Evolutionary conservation across 2,329 filamentous ascomycete species (phyloP).

Genomic region (Annulohypoxylon truncatum): DNA sequence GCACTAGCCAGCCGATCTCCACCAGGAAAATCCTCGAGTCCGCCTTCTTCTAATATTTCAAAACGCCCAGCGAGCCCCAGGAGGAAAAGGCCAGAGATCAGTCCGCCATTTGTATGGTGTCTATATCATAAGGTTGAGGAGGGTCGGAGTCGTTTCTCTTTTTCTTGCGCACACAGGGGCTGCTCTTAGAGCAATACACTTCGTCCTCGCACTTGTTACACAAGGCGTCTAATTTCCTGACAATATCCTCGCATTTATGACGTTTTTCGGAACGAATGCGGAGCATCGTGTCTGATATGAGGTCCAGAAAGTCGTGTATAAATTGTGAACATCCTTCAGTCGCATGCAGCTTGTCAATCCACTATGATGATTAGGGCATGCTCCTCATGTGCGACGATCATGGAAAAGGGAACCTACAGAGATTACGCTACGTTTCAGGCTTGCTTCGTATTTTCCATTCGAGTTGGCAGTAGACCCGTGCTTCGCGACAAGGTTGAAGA

Average conservation of each 20-base stretch:
- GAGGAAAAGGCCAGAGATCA: too few species aligned
- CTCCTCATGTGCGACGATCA: background rate
- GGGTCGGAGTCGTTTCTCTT: slow-evolving; percentile 6
- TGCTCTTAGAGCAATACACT: background rate
- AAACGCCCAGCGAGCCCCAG: too few species aligned
- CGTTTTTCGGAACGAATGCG: slow-evolving; percentile 9
- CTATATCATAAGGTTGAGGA: background rate
- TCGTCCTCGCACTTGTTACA: background rate
- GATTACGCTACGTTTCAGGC: slow-evolving; percentile 1
- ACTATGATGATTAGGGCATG: background rate
- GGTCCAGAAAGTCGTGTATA: slow-evolving; percentile 24
- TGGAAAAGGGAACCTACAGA: background rate
- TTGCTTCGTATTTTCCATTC: background rate
- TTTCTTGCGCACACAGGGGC: background rate
- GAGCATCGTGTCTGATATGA: slow-evolving; percentile 22
- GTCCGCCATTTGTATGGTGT: background rate
- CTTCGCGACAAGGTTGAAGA: background rate
- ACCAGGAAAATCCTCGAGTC: too few species aligned
- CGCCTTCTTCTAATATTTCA: too few species aligned
- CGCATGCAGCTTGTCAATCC: slow-evolving; percentile 19
- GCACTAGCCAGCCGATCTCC: too few species aligned
- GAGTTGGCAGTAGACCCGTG: background rate
- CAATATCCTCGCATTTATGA: background rate
- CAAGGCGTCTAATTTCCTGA: background rate
- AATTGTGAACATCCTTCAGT: slow-evolving; percentile 21